Conservation (phyloP, 1,139 yeast genomes). For the Taphrina pruni region DNA sequence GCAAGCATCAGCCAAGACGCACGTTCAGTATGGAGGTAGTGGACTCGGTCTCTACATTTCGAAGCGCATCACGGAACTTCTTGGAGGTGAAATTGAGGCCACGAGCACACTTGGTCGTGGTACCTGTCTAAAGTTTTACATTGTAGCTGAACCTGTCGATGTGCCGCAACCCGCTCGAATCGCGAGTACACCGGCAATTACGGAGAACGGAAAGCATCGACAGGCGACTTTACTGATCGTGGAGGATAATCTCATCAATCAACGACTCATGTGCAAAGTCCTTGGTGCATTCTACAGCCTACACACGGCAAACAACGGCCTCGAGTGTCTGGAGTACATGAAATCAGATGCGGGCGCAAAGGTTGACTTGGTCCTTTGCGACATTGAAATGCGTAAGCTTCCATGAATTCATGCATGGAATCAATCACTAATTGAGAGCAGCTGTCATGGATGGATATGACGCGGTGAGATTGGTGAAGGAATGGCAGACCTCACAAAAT, state of each 20-base stretch:
- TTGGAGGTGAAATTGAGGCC: conserved; percentile 46
- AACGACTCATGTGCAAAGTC: conserved; percentile 87
- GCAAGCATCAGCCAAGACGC: conserved; percentile 46
- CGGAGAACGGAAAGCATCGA: not conserved
- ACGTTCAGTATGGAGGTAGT: conserved; percentile 46
- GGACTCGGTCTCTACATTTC: conserved; percentile 47
- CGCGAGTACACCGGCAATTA: not conserved
- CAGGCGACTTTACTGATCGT: conserved; percentile 59
- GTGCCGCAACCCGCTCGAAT: not conserved
- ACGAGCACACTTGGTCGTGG: conserved; percentile 44
- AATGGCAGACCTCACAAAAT: conserved; percentile 10
- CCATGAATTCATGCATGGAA: too few species aligned
- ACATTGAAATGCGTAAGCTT: conserved; percentile 39
- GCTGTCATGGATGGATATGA: conserved; percentile 28
- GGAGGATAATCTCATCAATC: conserved; percentile 94
- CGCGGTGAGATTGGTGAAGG: conserved; percentile 18
- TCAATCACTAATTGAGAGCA: not conserved
- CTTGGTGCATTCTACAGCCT: conserved; percentile 82
- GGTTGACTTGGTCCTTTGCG: conserved; percentile 30
- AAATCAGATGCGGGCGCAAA: not conserved
- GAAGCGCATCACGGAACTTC: conserved; percentile 45
- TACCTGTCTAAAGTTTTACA: conserved; percentile 44
- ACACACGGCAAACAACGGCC: conserved; percentile 86
- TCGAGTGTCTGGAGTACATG: conserved; percentile 76
- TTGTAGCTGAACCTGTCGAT: conserved; percentile 25